Evolutionary conservation across 257 asterid species (phyloP).

Genomic region (Marsdenia floribunda): DNA sequence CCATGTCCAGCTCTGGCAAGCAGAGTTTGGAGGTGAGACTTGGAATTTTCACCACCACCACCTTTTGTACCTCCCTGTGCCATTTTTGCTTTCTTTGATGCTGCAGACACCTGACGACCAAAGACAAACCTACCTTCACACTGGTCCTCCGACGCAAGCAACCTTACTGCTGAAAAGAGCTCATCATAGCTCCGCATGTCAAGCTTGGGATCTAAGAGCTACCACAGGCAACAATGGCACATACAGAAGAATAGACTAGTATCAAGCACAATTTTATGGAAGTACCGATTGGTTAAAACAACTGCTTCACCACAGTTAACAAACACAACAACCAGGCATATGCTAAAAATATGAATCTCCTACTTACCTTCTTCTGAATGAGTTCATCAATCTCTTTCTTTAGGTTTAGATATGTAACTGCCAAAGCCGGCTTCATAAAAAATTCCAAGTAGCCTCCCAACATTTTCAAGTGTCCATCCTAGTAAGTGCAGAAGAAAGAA

Average conservation of each 20-base stretch:
- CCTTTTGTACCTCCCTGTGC: conserved; percentile 22
- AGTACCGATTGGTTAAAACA: not conserved
- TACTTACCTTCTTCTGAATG: conserved; percentile 59
- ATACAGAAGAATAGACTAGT: conserved; percentile 17
- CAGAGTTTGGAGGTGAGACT: conserved; percentile 67
- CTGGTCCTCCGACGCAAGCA: conserved; percentile 70
- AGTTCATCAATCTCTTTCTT: conserved; percentile 82
- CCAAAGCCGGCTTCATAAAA: conserved; percentile 73
- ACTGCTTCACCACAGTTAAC: not conserved
- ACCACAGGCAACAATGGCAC: conserved; percentile 32
- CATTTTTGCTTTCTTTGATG: conserved; percentile 38
- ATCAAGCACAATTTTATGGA: not conserved
- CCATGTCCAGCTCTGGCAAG: conserved; percentile 78
- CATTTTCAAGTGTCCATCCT: conserved; percentile 96
- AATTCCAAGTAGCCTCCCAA: conserved; percentile 86
- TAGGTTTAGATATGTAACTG: conserved; percentile 49
- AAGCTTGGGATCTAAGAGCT: conserved; percentile 68
- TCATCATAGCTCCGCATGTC: conserved; percentile 44
- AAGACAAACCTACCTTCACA: conserved; percentile 88
- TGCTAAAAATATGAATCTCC: not conserved
- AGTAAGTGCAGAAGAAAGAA: conserved; percentile 16
- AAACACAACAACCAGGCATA: not conserved
- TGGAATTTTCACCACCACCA: conserved; percentile 52
- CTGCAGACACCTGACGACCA: conserved; percentile 47
- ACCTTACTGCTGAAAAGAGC: conserved; percentile 68